Evolutionary conservation across 495 filamentous ascomycete genomes (phyloP).

Genomic region (Hypoxylon perforatum): DNA sequence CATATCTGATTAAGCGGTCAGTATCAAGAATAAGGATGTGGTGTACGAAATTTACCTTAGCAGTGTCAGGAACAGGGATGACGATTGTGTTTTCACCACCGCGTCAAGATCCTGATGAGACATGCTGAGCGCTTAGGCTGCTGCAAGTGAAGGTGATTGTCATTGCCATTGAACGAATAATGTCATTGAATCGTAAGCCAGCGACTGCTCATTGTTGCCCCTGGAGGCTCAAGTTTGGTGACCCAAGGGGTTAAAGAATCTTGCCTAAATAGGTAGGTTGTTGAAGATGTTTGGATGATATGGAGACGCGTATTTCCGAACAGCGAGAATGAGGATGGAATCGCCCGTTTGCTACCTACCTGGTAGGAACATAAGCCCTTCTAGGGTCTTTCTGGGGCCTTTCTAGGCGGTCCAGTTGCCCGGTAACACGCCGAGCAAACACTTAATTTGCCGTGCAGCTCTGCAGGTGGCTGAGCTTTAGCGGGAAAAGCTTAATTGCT

Average conservation of each 20-base stretch:
- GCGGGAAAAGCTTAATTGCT: constrained; percentile 16
- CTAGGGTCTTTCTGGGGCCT: not conserved
- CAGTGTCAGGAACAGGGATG: constrained; percentile 7
- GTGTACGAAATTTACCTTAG: constrained; percentile 3
- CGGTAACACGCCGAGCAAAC: constrained; percentile 3
- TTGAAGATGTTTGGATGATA: not conserved
- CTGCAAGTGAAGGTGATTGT: not conserved
- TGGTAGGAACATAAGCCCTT: too few species aligned
- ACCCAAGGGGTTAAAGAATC: constrained; percentile 11
- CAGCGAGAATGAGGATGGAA: constrained; percentile 13
- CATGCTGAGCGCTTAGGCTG: constrained; percentile 4
- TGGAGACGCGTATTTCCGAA: constrained; percentile 30
- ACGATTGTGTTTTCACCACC: not conserved
- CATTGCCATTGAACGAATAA: too few species aligned
- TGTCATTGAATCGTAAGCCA: too few species aligned
- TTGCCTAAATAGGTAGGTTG: constrained; percentile 23
- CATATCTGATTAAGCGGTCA: not conserved
- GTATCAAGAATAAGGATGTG: not conserved
- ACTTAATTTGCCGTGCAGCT: not conserved
- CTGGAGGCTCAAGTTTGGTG: constrained; percentile 5
- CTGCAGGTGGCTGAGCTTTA: not conserved
- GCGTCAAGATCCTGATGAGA: constrained; percentile 9
- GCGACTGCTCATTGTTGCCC: constrained; percentile 1
- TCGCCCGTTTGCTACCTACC: too few species aligned
- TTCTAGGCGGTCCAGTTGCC: not conserved